Evolutionary conservation across 352 stramenopile species (phyloP).

Genomic region (Globisporangium canariense): DNA sequence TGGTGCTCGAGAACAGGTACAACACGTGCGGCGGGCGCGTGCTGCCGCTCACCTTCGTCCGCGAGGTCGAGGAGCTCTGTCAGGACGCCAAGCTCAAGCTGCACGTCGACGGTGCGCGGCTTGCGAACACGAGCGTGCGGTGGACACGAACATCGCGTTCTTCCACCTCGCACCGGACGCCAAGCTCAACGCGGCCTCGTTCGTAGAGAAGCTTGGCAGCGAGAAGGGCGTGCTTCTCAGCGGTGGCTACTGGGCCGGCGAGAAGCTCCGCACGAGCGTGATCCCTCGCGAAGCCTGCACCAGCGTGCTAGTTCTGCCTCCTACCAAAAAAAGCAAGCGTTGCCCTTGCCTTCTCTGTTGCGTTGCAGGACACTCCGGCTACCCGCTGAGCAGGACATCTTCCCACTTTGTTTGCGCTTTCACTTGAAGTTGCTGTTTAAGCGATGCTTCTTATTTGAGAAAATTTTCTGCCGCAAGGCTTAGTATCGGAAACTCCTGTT

Average conservation of each 20-base stretch:
- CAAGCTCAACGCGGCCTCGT: constrained; percentile 49
- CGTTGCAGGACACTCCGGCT: too few species aligned
- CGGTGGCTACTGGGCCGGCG: constrained; percentile 52
- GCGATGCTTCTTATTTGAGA: too few species aligned
- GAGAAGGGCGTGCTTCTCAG: constrained; percentile 73
- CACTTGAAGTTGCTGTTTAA: too few species aligned
- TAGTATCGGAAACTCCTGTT: too few species aligned
- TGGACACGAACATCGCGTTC: constrained; percentile 92
- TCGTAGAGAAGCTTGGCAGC: constrained; percentile 52
- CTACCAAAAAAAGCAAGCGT: too few species aligned
- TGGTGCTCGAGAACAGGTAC: constrained; percentile 97
- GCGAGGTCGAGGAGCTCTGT: constrained; percentile 67
- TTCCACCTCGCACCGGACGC: constrained; percentile 55
- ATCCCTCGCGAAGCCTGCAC: too few species aligned
- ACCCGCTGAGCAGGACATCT: too few species aligned
- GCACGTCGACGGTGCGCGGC: constrained; percentile 94
- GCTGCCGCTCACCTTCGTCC: constrained; percentile 84
- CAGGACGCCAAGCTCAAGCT: constrained; percentile 80
- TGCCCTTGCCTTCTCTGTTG: too few species aligned
- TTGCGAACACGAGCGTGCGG: constrained; percentile 88
- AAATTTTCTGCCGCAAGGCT: too few species aligned
- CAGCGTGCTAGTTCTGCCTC: too few species aligned
- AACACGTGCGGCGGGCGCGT: constrained; percentile 94
- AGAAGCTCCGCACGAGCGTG: constrained; percentile 39
- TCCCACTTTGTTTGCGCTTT: too few species aligned